A percentile compares a stretch with the other conserved stretches of the same genome.
Evolutionary conservation across 345 rosid genomes (phyloP).

Genomic region (Pseudoturritis turrita): DNA sequence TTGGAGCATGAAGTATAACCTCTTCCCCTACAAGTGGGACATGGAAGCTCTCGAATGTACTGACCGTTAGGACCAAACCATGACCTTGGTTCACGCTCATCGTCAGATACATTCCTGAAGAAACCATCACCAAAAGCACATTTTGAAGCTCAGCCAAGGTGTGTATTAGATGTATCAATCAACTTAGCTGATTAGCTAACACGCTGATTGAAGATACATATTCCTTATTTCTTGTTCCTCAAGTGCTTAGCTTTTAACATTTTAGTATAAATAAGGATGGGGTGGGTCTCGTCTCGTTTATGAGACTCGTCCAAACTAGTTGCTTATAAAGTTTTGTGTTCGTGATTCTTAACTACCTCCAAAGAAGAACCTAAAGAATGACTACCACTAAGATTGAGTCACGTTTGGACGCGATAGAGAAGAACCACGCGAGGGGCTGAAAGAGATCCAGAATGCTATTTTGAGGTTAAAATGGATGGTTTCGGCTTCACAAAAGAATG

Average conservation of each 20-base stretch:
- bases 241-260: neutral
- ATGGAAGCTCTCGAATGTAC: constrained; percentile 88
- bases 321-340: no score
- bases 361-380: no score
- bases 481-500: no score
- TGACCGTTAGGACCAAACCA: constrained; percentile 98
- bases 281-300: neutral
- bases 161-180: neutral
- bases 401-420: no score
- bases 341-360: no score
- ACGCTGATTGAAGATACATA: neutral
- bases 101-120: constrained; percentile 47
- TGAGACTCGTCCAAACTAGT: neutral
- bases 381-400: no score
- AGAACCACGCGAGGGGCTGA: no score
- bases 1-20: constrained; percentile 85
- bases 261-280: neutral
- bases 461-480: no score
- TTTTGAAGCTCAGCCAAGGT: neutral
- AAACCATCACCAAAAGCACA: constrained; percentile 11
- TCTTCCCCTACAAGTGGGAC: constrained; percentile 91
- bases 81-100: constrained; percentile 57
- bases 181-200: neutral
- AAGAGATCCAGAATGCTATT: no score
- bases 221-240: neutral